Evolutionary conservation across 179 eudicot species (phyloP), one percentile per base, ranked within the genome.

Genomic region (Beta corolliflora): DNA sequence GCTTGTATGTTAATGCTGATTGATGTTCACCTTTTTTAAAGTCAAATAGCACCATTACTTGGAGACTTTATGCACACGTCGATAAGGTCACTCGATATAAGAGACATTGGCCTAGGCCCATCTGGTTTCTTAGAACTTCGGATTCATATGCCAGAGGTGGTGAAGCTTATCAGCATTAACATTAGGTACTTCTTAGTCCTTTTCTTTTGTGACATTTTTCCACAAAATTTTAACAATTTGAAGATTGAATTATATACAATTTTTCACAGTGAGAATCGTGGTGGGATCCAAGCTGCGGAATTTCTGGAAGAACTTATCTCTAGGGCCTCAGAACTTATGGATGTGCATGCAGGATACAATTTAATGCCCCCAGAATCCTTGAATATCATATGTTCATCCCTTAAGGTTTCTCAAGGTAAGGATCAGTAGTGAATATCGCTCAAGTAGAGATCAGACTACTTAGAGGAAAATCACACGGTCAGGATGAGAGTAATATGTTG

Each of bases 351-450:
- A 25, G 88, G 91, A 75, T 89, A 87, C 85, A 96, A 93, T 81
- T 88, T 92, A 77, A 88, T 96, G 92, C 97, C 98, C 13, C 60
- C 81, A 13, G 92, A 94, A 83, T 91, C 96, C 58, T 73, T 92
- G 81, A 41, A 88, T n/a, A 21, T 84, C 25, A 81, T 96, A 80
- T 84, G 84, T 88, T 88, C 91, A 36, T 87, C 87, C 79, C 82
- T 93, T 61, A 84, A 85, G 85, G 84, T 23, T 61, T 83, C 89
- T 70, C 87, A 88, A 87, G 99, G 99, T 94, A 87, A 21, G 78
- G 61, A 25, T 65, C 48, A 48, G 56, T 59, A 41, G 16, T 71
- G 18, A 25, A 25, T 4, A 16, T 48, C 0, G 7, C n/a, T 14
- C 18, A 41, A n/a, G 12, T 63, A 36, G 53, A 65, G 52, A 8